Percentiles rank a stretch among this genome's conserved stretches.
phyloP scores from a whole-genome alignment of 805 yeast species.

The Suhomyces vadensis region DNA sequence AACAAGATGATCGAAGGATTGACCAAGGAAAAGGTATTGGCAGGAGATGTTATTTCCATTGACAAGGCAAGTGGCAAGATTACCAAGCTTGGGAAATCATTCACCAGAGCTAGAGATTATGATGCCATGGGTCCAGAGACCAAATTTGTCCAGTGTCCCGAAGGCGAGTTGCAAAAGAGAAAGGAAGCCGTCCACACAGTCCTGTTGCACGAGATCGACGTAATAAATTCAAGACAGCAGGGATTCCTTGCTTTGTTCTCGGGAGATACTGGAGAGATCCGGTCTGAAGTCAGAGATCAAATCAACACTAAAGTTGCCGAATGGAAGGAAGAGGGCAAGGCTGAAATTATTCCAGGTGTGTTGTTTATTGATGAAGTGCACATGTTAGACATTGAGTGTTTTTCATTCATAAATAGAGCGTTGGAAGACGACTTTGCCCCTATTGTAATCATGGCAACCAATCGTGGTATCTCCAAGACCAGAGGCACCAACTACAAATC shows the following conservation, averaged over 20 bases:
- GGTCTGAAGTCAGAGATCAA: constrained; percentile 93
- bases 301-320: constrained; percentile 96
- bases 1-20: constrained; percentile 92
- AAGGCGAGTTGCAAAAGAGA: constrained; percentile 96
- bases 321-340: constrained; percentile 99
- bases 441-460: constrained; percentile 96
- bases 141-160: constrained; percentile 96
- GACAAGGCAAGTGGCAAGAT: constrained; percentile 95
- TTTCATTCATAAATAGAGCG: constrained; percentile 93
- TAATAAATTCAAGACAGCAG: constrained; percentile 95
- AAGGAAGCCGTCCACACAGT: constrained; percentile 96
- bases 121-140: constrained; percentile 99
- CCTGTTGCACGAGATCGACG: constrained; percentile 96
- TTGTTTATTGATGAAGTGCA: constrained; percentile 97
- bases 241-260: constrained; percentile 95
- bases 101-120: constrained; percentile 93
- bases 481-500: constrained; percentile 92
- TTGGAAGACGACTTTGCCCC: constrained; percentile 96
- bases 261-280: constrained; percentile 97
- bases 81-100: constrained; percentile 92
- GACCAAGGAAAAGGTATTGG: constrained; percentile 90
- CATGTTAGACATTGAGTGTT: constrained; percentile 96
- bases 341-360: constrained; percentile 97
- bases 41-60: constrained; percentile 95
- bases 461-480: constrained; percentile 90